phyloP scores from a whole-genome alignment of 139 green algal species.

The Chlamydomonas sphaeroides region DNA sequence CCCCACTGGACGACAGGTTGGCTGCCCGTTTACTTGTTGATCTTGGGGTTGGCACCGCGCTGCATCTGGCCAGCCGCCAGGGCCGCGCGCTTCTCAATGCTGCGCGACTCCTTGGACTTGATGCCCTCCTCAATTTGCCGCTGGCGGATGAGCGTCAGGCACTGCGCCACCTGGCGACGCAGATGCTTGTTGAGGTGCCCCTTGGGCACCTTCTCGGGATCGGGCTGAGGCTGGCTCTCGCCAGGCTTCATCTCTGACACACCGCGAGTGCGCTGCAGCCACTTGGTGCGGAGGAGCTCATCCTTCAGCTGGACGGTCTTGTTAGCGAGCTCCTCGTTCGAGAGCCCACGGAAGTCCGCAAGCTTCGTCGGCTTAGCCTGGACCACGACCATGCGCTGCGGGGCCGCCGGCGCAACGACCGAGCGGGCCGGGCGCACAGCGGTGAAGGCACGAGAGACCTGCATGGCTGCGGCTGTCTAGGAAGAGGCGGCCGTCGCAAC shows the following conservation, averaged over 20 bases:
- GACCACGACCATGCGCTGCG: constrained; percentile 28
- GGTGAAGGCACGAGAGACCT: constrained; percentile 36
- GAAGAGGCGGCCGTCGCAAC: too few species aligned
- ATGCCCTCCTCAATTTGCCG: constrained; percentile 62
- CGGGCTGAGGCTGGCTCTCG: constrained; percentile 41
- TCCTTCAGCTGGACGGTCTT: constrained; percentile 58
- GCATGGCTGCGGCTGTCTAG: constrained; percentile 6
- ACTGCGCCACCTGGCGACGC: constrained; percentile 58
- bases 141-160: constrained; percentile 61
- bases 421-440: constrained; percentile 24
- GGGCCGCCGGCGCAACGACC: constrained; percentile 2
- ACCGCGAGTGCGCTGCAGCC: constrained; percentile 59
- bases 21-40: too few species aligned
- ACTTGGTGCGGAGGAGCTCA: constrained; percentile 51
- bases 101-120: constrained; percentile 24
- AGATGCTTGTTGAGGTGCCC: constrained; percentile 62
- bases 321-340: constrained; percentile 55
- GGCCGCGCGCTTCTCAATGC: constrained; percentile 53
- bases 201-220: constrained; percentile 61
- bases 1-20: too few species aligned
- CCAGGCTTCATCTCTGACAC: constrained; percentile 45
- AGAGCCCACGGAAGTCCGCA: constrained; percentile 52
- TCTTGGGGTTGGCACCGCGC: not conserved
- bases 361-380: constrained; percentile 50
- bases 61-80: constrained; percentile 41